A percentile compares a stretch with the other conserved stretches of the same genome.
phyloP scores from a whole-genome alignment of 2,329 filamentous ascomycete genomes.

The Fusarium begoniae region DNA sequence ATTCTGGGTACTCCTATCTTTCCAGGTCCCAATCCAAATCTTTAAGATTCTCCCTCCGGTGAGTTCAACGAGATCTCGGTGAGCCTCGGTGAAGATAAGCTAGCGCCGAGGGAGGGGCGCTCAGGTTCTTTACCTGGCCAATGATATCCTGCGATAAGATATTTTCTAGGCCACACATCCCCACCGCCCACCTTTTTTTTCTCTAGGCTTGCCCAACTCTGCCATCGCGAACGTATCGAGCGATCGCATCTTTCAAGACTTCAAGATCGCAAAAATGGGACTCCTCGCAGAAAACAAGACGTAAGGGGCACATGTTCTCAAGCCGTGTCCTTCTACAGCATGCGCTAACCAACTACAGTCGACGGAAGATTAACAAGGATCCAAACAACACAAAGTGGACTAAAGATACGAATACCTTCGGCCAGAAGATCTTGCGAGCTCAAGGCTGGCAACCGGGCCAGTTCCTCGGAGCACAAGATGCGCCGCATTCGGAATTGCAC shows the following conservation, averaged over 20 bases:
- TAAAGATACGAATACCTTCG: slow-evolving; percentile 81
- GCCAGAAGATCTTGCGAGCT: slow-evolving; percentile 85
- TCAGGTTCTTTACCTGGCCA: slow-evolving; percentile 24
- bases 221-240: slow-evolving; percentile 7
- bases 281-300: slow-evolving; percentile 49
- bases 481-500: slow-evolving; percentile 78
- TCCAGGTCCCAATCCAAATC: not conserved
- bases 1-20: not conserved
- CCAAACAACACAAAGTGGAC: slow-evolving; percentile 97
- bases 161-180: slow-evolving; percentile 33
- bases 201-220: slow-evolving; percentile 19
- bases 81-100: slow-evolving; percentile 26
- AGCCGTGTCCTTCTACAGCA: not conserved
- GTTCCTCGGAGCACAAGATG: slow-evolving; percentile 80
- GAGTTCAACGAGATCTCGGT: not conserved
- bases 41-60: not conserved
- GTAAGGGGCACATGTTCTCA: slow-evolving; percentile 32
- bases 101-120: not conserved
- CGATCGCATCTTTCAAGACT: slow-evolving; percentile 9
- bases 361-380: slow-evolving; percentile 81
- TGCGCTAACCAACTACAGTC: slow-evolving; percentile 41
- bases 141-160: slow-evolving; percentile 43
- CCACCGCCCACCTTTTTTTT: slow-evolving; percentile 47
- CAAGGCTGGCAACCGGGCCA: slow-evolving; percentile 93
- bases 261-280: slow-evolving; percentile 44